Conservation (phyloP, 2,329 filamentous ascomycete genomes). For the Stachybotrys chlorohalonatus region DNA sequence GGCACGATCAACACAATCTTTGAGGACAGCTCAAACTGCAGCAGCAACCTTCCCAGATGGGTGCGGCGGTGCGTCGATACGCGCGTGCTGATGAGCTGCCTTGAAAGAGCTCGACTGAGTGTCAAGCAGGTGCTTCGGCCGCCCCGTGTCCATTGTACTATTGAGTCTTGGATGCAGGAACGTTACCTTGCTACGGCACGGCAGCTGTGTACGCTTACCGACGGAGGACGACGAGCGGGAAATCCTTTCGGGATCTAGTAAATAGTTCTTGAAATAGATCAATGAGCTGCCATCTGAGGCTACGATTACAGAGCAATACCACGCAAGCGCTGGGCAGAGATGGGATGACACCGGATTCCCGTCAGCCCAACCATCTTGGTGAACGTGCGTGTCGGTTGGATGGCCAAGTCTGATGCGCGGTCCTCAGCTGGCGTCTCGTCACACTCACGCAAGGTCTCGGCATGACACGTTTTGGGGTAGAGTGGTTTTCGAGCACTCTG, state of each 20-base stretch:
- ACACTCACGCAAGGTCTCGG: no score
- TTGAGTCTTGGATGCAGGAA: background rate
- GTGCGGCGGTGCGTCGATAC: background rate
- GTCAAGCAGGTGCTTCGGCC: background rate
- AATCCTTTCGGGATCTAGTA: background rate
- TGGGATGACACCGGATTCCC: background rate
- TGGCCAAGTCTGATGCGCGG: no score
- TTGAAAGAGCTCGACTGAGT: background rate
- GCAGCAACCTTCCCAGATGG: background rate
- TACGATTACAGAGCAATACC: background rate
- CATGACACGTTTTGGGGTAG: no score
- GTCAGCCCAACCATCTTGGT: background rate
- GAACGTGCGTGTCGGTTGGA: background rate
- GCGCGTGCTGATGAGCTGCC: background rate
- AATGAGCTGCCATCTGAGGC: background rate
- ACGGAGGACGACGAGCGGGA: background rate
- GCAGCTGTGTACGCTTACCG: background rate
- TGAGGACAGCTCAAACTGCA: background rate
- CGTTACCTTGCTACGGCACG: background rate
- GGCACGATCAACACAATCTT: no score
- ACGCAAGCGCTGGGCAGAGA: background rate
- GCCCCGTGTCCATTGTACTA: background rate
- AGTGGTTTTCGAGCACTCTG: no score
- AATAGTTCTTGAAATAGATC: background rate
- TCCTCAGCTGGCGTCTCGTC: no score